Evolutionary conservation across 2,329 filamentous ascomycete genomes (phyloP).

Genomic region (Aspergillus pseudonomiae): DNA sequence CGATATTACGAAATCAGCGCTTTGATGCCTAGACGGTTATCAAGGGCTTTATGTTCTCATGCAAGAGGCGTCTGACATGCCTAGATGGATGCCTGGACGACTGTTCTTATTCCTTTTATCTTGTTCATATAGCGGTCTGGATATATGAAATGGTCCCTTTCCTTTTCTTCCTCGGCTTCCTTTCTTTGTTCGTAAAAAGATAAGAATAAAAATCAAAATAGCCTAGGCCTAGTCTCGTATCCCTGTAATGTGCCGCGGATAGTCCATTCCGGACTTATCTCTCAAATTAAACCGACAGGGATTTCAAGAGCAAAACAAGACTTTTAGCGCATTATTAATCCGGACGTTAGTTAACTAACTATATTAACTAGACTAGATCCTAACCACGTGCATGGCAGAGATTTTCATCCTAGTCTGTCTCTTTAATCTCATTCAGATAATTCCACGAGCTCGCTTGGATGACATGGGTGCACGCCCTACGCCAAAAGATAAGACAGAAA

Average conservation of each 20-base stretch:
- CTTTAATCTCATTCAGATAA: neutral
- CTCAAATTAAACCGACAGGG: neutral
- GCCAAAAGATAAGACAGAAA: neutral
- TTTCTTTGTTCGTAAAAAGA: neutral
- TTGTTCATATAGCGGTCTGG: neutral
- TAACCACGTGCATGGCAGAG: neutral
- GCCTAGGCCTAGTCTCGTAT: neutral
- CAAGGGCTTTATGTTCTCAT: neutral
- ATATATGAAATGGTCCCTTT: neutral
- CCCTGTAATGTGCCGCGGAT: neutral
- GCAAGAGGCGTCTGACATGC: neutral
- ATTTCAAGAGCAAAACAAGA: neutral
- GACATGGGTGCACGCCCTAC: constrained; percentile 4
- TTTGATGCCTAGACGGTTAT: neutral
- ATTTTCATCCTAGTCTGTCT: neutral
- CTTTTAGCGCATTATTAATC: neutral
- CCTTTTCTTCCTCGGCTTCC: neutral
- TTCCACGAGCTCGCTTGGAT: neutral
- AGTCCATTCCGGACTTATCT: neutral
- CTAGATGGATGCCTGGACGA: neutral
- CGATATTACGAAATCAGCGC: neutral
- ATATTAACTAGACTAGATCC: neutral
- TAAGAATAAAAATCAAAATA: neutral
- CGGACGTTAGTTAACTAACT: neutral
- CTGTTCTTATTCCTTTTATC: neutral